Conservation (phyloP, 2,329 filamentous ascomycete genomes). For the Trichoderma breve region DNA sequence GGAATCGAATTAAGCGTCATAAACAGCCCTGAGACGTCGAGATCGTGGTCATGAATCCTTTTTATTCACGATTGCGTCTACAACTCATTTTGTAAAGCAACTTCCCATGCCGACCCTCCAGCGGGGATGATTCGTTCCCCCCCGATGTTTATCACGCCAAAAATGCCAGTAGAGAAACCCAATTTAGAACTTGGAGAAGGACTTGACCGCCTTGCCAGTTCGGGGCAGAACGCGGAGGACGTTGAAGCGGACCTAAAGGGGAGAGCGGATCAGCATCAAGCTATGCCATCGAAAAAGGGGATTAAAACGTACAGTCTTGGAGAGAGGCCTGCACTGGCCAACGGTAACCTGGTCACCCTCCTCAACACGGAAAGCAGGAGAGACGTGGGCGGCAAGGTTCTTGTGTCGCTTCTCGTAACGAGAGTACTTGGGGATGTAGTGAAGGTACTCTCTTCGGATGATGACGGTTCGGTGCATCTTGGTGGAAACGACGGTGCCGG, state of each 20-base stretch:
- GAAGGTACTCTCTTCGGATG: conserved; percentile 99
- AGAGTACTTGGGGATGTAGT: conserved; percentile 99
- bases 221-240: conserved; percentile 97
- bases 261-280: conserved; percentile 26
- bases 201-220: conserved; percentile 96
- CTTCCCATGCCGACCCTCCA: conserved; percentile 43
- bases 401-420: conserved; percentile 99
- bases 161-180: conserved; percentile 51
- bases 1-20: conserved; percentile 21
- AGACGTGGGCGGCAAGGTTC: conserved; percentile 99
- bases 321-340: conserved; percentile 97
- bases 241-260: conserved; percentile 89
- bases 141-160: conserved; percentile 52
- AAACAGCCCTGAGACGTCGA: conserved; percentile 19
- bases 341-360: conserved; percentile 99
- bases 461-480: conserved; percentile 99
- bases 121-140: conserved; percentile 36
- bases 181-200: conserved; percentile 96
- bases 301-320: conserved; percentile 86
- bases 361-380: conserved; percentile 99
- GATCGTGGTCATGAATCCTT: conserved; percentile 42
- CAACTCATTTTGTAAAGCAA: conserved; percentile 42
- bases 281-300: too few species aligned
- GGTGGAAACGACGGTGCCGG: conserved; percentile 97
- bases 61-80: conserved; percentile 47